These are phyloP conservation scores for Aspergillus felis DNA, from an alignment of 2,329 filamentous ascomycete species.

Conservation along the genomic window DNA sequence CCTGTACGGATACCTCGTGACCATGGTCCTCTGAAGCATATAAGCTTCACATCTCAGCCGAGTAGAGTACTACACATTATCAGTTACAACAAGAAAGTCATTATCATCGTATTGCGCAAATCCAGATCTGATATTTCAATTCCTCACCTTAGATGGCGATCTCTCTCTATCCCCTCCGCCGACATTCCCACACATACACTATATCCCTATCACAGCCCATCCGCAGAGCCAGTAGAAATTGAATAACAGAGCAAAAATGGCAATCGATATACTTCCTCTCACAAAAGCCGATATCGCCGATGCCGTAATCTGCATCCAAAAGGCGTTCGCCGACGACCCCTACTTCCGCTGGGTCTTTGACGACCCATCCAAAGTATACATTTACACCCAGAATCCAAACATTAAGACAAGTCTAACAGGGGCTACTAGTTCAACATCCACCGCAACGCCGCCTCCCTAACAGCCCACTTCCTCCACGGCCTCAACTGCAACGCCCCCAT, in stretches of 20 bases:
- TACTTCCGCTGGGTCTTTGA: constrained; percentile 63
- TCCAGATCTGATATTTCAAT: no score
- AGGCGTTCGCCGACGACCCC: constrained; percentile 63
- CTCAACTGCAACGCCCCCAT: constrained; percentile 63
- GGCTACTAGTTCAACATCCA: constrained; percentile 51
- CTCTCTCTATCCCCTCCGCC: constrained; percentile 28
- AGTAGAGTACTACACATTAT: no score
- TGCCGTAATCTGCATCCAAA: constrained; percentile 62
- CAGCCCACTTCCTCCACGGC: constrained; percentile 64
- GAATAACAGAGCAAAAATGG: constrained; percentile 33
- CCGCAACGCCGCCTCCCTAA: constrained; percentile 61
- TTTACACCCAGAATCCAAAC: background rate
- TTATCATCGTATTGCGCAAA: no score
- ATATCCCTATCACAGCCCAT: constrained; percentile 31
- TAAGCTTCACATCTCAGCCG: no score
- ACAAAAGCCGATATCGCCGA: constrained; percentile 58
- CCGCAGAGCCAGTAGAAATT: constrained; percentile 26
- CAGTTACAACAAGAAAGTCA: no score
- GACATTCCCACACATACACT: constrained; percentile 30
- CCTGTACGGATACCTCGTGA: background rate
- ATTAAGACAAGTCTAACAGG: background rate
- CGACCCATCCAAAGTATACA: constrained; percentile 50
- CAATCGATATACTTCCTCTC: constrained; percentile 55
- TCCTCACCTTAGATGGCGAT: constrained; percentile 28
- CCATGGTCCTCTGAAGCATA: background rate